A percentile compares a stretch with the other conserved stretches of the same genome.
phyloP scores from a whole-genome alignment of 2,329 filamentous ascomycete genomes.

The Cercospora janseana region DNA sequence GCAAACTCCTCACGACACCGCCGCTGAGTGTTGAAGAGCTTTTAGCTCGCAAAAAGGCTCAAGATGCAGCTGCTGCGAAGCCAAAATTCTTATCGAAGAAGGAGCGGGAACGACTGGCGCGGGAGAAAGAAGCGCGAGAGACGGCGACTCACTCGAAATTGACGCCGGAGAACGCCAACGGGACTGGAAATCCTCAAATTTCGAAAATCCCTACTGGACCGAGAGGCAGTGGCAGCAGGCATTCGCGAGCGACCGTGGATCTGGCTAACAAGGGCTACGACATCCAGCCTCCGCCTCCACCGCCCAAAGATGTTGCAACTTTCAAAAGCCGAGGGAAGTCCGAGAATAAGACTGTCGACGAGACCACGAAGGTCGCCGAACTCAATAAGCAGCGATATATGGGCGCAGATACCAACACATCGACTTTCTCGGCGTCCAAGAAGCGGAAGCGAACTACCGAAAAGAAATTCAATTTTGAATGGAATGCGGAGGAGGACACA shows the following conservation, averaged over 20 bases:
- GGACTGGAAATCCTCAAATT: constrained; percentile 3
- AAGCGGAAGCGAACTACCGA: constrained; percentile 90
- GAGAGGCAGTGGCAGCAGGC: constrained; percentile 55
- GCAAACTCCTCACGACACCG: constrained; percentile 50
- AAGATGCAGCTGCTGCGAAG: constrained; percentile 79
- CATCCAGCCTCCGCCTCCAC: constrained; percentile 52
- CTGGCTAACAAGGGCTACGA: constrained; percentile 50
- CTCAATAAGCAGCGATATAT: constrained; percentile 81
- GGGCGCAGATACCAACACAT: constrained; percentile 82
- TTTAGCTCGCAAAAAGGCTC: constrained; percentile 78
- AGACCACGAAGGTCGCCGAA: constrained; percentile 67
- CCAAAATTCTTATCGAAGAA: constrained; percentile 84
- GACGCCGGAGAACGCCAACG: constrained; percentile 40
- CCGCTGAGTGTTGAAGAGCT: constrained; percentile 84
- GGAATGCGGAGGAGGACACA: constrained; percentile 93
- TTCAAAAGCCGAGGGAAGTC: constrained; percentile 40
- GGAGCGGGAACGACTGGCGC: constrained; percentile 73
- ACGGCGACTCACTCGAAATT: constrained; percentile 65
- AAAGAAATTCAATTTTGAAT: constrained; percentile 98
- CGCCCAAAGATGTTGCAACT: constrained; percentile 44
- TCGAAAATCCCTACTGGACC: constrained; percentile 5
- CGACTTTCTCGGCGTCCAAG: constrained; percentile 91
- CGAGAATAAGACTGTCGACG: constrained; percentile 42
- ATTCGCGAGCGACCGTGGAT: constrained; percentile 56
- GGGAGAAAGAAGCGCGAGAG: constrained; percentile 68